Evolutionary conservation across 768 basidiomycete species (phyloP).

Genomic region (Coprinellus micaceus): DNA sequence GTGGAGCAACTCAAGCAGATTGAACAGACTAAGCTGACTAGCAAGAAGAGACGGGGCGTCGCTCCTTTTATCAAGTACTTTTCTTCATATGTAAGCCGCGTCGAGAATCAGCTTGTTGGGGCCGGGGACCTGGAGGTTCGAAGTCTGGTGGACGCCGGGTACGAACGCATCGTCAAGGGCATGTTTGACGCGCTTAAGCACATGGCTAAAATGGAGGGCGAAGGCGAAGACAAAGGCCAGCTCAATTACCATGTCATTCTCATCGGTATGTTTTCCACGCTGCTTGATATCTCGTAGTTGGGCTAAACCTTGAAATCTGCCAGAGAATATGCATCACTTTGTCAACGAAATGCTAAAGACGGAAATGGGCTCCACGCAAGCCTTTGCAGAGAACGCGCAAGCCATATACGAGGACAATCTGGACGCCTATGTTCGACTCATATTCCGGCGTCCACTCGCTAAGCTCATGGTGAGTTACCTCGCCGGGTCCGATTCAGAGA

Average conservation of each 20-base stretch:
- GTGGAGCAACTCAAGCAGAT: constrained; percentile 86
- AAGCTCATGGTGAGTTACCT: constrained; percentile 70
- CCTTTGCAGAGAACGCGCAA: constrained; percentile 71
- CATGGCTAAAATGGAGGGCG: constrained; percentile 93
- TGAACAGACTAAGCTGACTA: constrained; percentile 86
- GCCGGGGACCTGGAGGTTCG: constrained; percentile 78
- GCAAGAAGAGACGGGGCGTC: constrained; percentile 90
- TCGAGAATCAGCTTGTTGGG: constrained; percentile 81
- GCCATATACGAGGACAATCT: constrained; percentile 88
- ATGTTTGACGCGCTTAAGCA: constrained; percentile 95
- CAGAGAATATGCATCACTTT: constrained; percentile 97
- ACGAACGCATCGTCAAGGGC: constrained; percentile 81
- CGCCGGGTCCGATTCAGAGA: not conserved
- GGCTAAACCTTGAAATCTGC: not conserved
- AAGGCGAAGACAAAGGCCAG: constrained; percentile 93
- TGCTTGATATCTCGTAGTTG: not conserved
- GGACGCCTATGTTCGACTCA: constrained; percentile 77
- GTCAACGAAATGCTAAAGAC: constrained; percentile 75
- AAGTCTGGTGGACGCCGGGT: constrained; percentile 70
- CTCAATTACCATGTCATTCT: constrained; percentile 95
- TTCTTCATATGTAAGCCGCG: constrained; percentile 77
- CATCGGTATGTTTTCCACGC: constrained; percentile 66
- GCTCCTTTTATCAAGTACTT: constrained; percentile 91
- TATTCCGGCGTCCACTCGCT: constrained; percentile 81
- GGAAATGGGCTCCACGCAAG: constrained; percentile 56